These are phyloP conservation scores for Aureobasidium vineae DNA, from an alignment of 2,329 filamentous ascomycete species.

Conservation along the genomic window DNA sequence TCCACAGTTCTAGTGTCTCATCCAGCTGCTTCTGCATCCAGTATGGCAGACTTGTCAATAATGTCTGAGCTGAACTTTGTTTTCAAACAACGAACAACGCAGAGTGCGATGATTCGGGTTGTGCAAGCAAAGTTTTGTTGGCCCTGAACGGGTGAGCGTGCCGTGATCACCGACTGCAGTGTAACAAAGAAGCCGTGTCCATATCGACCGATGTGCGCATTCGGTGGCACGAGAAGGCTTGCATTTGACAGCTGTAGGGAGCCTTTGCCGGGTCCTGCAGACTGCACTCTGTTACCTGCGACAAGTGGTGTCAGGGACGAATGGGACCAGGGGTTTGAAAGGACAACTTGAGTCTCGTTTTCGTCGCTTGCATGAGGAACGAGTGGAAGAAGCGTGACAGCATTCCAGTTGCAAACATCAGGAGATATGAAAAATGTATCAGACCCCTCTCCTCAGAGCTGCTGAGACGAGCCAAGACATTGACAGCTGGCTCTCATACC, in stretches of 20 bases:
- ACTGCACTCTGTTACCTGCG: background rate
- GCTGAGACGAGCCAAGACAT: background rate
- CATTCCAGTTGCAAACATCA: background rate
- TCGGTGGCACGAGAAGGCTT: slow-evolving; percentile 14
- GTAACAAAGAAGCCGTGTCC: background rate
- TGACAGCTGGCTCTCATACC: slow-evolving; percentile 54
- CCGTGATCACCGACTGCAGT: slow-evolving; percentile 10
- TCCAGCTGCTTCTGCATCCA: background rate
- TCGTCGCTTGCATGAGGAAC: background rate
- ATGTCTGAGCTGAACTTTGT: background rate
- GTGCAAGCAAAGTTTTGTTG: slow-evolving; percentile 9
- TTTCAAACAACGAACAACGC: background rate
- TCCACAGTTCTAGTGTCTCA: background rate
- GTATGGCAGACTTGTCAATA: background rate
- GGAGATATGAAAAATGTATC: background rate
- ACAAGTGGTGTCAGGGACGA: slow-evolving; percentile 7
- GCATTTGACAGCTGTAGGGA: slow-evolving; percentile 25
- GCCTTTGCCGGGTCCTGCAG: slow-evolving; percentile 18
- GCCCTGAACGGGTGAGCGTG: slow-evolving; percentile 13
- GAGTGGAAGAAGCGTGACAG: background rate
- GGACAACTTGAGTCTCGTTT: background rate
- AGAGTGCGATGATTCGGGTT: background rate
- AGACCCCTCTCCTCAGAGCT: background rate
- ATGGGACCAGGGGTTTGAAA: background rate
- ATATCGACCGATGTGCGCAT: slow-evolving; percentile 15